A percentile compares a stretch with the other conserved stretches of the same genome.
Conservation (phyloP, 495 filamentous ascomycete genomes). For the Poronia punctata region DNA sequence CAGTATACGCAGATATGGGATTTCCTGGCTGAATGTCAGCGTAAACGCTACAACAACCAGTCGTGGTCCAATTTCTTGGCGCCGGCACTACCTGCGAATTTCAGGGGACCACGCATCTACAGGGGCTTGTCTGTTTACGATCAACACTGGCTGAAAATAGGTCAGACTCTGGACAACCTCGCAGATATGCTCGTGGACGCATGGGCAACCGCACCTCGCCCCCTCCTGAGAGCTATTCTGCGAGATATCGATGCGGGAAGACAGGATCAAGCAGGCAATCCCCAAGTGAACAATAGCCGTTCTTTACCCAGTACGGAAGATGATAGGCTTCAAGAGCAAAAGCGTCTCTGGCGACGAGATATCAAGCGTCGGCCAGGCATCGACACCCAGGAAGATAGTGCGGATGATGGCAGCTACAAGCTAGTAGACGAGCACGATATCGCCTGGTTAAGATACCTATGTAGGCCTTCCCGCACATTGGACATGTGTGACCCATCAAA, state of each 20-base stretch:
- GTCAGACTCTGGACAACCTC: constrained; percentile 16
- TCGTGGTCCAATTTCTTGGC: constrained; percentile 13
- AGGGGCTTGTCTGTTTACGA: constrained; percentile 18
- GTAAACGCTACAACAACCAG: constrained; percentile 14
- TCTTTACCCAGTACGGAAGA: not conserved
- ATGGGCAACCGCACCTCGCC: constrained; percentile 17
- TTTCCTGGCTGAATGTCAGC: constrained; percentile 15
- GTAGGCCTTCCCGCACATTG: constrained; percentile 15
- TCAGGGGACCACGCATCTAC: constrained; percentile 14
- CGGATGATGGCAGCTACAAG: not conserved
- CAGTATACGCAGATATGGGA: constrained; percentile 11
- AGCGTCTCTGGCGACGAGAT: constrained; percentile 15
- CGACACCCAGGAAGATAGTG: constrained; percentile 1
- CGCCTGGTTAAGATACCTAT: constrained; percentile 22
- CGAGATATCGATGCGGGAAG: constrained; percentile 22
- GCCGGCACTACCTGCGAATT: constrained; percentile 18
- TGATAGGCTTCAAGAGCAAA: not conserved
- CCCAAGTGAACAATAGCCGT: not conserved
- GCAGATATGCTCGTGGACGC: constrained; percentile 5
- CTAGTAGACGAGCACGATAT: constrained; percentile 20
- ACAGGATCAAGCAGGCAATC: constrained; percentile 1
- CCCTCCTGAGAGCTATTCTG: constrained; percentile 19
- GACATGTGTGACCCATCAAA: constrained; percentile 13
- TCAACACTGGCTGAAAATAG: constrained; percentile 21
- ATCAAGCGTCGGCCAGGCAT: constrained; percentile 11